These are phyloP conservation scores for Pythium scleroteichum DNA, from an alignment of 352 stramenopile species.

Conservation along the genomic window DNA sequence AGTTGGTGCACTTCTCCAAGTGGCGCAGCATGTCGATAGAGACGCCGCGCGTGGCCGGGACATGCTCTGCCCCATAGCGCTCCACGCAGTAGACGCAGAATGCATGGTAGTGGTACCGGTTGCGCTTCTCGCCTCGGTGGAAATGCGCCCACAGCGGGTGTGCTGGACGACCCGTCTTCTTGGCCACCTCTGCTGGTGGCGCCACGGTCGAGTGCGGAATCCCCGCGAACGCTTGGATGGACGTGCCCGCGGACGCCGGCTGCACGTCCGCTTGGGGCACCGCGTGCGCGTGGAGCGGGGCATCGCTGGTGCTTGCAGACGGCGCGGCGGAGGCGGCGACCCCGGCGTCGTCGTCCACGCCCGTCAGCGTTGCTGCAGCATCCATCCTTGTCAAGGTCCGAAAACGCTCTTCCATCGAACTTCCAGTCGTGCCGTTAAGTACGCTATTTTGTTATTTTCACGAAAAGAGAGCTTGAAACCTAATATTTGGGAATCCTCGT, in stretches of 20 bases:
- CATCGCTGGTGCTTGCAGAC: neutral
- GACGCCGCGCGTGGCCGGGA: conserved; percentile 72
- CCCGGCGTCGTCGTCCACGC: conserved; percentile 2
- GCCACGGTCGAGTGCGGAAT: conserved; percentile 13
- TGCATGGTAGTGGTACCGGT: conserved; percentile 84
- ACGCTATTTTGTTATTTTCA: too few relatives aligned
- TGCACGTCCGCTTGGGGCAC: neutral
- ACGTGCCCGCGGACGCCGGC: neutral
- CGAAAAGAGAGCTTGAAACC: neutral
- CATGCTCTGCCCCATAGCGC: conserved; percentile 50
- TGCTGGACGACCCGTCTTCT: conserved; percentile 69
- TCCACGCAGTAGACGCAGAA: conserved; percentile 82
- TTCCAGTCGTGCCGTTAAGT: conserved; percentile 10
- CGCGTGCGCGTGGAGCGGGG: neutral
- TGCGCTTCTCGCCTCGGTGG: conserved; percentile 83
- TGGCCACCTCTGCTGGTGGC: conserved; percentile 14
- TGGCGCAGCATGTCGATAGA: conserved; percentile 83
- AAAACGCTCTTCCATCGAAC: too few relatives aligned
- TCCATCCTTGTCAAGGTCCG: too few relatives aligned
- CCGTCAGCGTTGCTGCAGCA: neutral
- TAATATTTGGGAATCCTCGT: neutral
- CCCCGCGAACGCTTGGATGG: neutral
- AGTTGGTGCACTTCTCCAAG: conserved; percentile 70
- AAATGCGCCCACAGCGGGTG: conserved; percentile 84
- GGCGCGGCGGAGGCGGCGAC: neutral